Evolutionary conservation across 768 basidiomycete species (phyloP).

Genomic region (Amanita polypyramis): DNA sequence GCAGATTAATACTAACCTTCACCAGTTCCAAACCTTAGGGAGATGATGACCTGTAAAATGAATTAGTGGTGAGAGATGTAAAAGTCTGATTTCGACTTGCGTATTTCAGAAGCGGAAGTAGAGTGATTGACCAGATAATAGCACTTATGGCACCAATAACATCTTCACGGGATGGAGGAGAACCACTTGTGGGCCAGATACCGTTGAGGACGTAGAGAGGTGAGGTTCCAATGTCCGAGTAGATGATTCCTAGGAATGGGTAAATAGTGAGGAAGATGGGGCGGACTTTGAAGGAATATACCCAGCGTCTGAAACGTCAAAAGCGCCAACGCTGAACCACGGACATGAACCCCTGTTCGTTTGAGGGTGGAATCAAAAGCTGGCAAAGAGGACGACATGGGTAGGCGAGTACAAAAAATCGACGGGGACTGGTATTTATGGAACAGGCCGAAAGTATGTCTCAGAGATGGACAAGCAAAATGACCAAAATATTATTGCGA

Average conservation of each 20-base stretch:
- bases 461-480: too few relatives aligned
- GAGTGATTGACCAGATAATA: slow-evolving; percentile 54
- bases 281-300: slow-evolving; percentile 6
- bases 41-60: slow-evolving; percentile 27
- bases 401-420: neutral
- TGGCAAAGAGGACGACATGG: slow-evolving; percentile 13
- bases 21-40: slow-evolving; percentile 27
- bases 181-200: slow-evolving; percentile 41
- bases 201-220: slow-evolving; percentile 59
- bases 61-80: neutral
- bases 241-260: slow-evolving; percentile 30
- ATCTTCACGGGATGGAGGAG: slow-evolving; percentile 44
- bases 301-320: slow-evolving; percentile 26
- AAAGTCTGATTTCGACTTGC: slow-evolving; percentile 20
- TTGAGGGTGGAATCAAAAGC: slow-evolving; percentile 19
- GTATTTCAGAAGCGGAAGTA: slow-evolving; percentile 57
- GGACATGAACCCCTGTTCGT: slow-evolving; percentile 21
- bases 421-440: slow-evolving; percentile 1
- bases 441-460: slow-evolving; percentile 1
- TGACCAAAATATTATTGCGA: neutral
- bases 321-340: slow-evolving; percentile 19
- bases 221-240: slow-evolving; percentile 45
- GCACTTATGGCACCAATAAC: slow-evolving; percentile 53
- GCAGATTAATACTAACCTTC: slow-evolving; percentile 3
- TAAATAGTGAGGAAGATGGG: neutral